Conservation (phyloP, 345 rosid species). For the Murraya paniculata region DNA sequence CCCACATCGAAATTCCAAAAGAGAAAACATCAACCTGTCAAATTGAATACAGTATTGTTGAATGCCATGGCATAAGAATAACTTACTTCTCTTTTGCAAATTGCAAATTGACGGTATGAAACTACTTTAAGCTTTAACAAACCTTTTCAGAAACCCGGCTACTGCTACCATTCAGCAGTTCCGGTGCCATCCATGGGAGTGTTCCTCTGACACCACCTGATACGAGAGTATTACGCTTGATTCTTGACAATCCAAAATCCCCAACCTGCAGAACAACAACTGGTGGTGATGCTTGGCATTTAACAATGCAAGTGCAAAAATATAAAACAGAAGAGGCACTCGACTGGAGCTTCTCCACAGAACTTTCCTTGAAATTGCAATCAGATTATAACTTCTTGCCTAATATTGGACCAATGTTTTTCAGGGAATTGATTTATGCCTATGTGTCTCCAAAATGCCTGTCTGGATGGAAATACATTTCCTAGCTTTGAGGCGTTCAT, state of each 20-base stretch:
- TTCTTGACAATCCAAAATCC: conserved; percentile 71
- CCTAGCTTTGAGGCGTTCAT: not conserved
- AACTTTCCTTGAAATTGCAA: not conserved
- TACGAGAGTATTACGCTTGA: conserved; percentile 63
- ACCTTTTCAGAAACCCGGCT: conserved; percentile 67
- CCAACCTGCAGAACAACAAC: conserved; percentile 40
- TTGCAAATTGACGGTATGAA: not conserved
- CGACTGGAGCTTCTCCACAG: not conserved
- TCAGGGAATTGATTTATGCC: not conserved
- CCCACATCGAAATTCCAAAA: conserved; percentile 74
- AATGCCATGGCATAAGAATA: not conserved
- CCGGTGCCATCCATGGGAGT: conserved; percentile 79
- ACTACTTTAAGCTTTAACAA: not conserved
- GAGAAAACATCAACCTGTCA: conserved; percentile 64
- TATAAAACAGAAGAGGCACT: not conserved
- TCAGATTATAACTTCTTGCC: not conserved
- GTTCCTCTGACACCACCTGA: conserved; percentile 78
- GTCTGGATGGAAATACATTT: not conserved
- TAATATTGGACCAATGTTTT: conserved; percentile 1
- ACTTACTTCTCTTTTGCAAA: not conserved
- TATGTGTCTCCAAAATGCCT: not conserved
- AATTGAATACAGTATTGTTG: conserved; percentile 5
- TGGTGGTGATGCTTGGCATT: not conserved
- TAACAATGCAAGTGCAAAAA: not conserved
- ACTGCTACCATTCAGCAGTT: conserved; percentile 65